Base-by-base conservation (phyloP, 495 filamentous ascomycete species). In the Terfezia claveryi region DNA sequence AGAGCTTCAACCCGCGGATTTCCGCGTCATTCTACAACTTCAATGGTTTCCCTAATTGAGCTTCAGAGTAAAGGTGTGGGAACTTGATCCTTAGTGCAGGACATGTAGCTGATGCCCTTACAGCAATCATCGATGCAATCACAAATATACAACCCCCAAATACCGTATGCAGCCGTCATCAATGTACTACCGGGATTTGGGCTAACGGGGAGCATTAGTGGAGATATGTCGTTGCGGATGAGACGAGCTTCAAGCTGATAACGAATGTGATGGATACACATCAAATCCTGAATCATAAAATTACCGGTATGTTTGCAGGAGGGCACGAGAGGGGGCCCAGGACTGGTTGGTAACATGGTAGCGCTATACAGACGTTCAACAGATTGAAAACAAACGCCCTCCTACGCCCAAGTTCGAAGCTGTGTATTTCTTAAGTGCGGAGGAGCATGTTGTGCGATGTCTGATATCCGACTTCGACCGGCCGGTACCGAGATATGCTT, bases 201-300 rank as follows among this genome's bases (percentile, higher is more conserved):
- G 32, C 27, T 16, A 52, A 10, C 50, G 64, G 66, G 55, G 50
- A 58, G 53, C 65, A 14, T 14, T 46, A 96, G 89, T 96, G 91
- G 91, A 95, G 94, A 75, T 82, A 94, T 60, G 70, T 96, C 62
- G 82, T 98, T 36, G 69, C 92, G 60, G 91, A 98, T 69, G 80
- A 82, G 58, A 71, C 68, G 20, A 85, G 83, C 66, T 80, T 78
- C 65, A 82, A 80, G 64, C 71, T 98, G 59, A 74, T 96, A 59
- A 81, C 91, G 66, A 86, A 82, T 74, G 83, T 85, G 23, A 77
- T 87, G 62, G 87, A 84, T 59, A 83, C 94, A 69, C 87, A 95
- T 74, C 85, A 94, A 66, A 89, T 98, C 55, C 80, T 98, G 66
- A 88, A 91, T 66, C 75, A 87, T 67, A 92, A 92, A 65, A 83